Base-by-base conservation (phyloP, 2,329 filamentous ascomycete species). In the Fusarium circinatum region DNA sequence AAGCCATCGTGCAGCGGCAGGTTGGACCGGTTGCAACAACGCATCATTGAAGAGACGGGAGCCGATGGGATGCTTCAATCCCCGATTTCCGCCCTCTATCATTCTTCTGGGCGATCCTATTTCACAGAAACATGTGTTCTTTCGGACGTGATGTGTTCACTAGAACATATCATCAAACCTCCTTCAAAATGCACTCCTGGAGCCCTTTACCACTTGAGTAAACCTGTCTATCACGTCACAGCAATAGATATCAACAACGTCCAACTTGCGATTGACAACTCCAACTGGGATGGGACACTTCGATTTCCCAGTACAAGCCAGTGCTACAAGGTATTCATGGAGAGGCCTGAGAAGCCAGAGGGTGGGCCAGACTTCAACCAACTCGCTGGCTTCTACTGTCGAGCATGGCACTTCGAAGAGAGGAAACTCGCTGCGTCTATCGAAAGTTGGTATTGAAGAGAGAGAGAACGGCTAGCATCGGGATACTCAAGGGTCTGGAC, bases 121-220 rank as follows among this genome's bases (percentile, higher is more conserved):
- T 15, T 34, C 14, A 15, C 14, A 34, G 32, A 34, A 34, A 34
- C 13, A 15, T 34, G 2, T 34, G 32, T 32, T 14, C 32, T 32
- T 14, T 32, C 32, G 20, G 38, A 39, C 20, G 12, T 39, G 20
- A 39, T 39, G 38, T 3, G 1, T 0, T 22, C 20, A 14, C 38
- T 41, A 20, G 2, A 8, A n/a, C 1, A 1, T n/a, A 14, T 22
- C 4, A 10, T 41, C 38, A 3, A 41, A 2, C 2, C 0, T 1
- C 38, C 38, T 41, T 13, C 10, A 41, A 22, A 1, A 22, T 3
- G 20, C 38, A 22, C 38, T 13, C 1, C 4, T n/a, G 7, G 22
- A n/a, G n/a, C 13, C 39, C 8, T n/a, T 14, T 15, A 41, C 22
- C 39, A n/a, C 22, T 14, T n/a, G 2, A 1, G 13, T n/a, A 8